Base-by-base conservation (phyloP, 768 basidiomycete species). In the Sistotremastrum niveocremeum region DNA sequence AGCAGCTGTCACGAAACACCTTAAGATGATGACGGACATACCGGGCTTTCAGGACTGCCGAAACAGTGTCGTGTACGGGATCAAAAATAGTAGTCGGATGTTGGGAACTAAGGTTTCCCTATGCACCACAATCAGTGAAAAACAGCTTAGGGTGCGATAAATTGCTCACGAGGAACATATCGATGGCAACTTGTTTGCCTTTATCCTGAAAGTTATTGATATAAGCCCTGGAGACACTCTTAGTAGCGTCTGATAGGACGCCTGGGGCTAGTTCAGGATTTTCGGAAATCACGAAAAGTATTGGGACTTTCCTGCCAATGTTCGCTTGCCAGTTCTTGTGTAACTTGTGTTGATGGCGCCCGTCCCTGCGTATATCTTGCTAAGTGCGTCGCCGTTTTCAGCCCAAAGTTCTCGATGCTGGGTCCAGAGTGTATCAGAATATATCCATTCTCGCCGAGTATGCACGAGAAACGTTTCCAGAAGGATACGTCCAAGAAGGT, bases 131-230 rank as follows among this genome's bases (percentile, higher is more conserved):
- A 42, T 20, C 40, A 38, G 10, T 30, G 44, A n/a, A 35, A 11
- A 35, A 34, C 29, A 6, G 38, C n/a, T 31, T n/a, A n/a, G 35
- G 9, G n/a, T 35, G 29, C 33, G 37, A 31, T 29, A 42, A 29
- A 6, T 49, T 46, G 62, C 79, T 39, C 46, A 93, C 94, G 55
- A 99, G 69, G 56, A 98, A 85, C 75, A 90, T 84, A 58, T 99
- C 95, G 49, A 98, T 98, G 0, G 93, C 90, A 3, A 74, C 61
- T 56, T 99, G 95, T 59, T 99, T 99, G 35, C 74, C 79, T 60
- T 87, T 86, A 60, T 99, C 95, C 56, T 93, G 85, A 59, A 99
- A 95, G 59, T 97, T 97, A 57, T 93, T 95, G 57, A 97, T 94
- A 57, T 97, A 99, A 35, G 93, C 93, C 49, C 94, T 77, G 3